Base-by-base conservation (phyloP, 2,329 filamentous ascomycete genomes). In the Cladosporium colombiae region DNA sequence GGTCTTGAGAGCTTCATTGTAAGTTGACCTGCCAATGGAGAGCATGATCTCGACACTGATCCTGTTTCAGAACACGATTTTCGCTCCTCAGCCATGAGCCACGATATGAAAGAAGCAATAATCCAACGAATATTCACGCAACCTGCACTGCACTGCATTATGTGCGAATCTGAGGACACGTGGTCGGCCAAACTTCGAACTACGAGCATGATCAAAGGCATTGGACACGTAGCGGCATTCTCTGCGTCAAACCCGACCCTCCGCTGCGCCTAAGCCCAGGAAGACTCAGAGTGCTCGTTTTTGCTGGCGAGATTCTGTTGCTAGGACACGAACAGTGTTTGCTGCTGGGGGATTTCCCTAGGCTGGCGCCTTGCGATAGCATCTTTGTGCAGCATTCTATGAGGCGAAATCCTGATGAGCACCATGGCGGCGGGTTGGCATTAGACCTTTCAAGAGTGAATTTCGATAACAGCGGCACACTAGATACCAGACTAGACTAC, bases 1-100 rank as follows among this genome's bases (percentile, higher is more conserved):
- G 87, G 85, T 7, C 77, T 96, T 65, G 91, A 95, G 71, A 88
- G 91, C 69, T 95, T 95, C 73, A 86, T 95, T 61, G 85, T 89
- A 35, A 65, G 74, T 67, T 35, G 6, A 31, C n/a, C 8, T 46
- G n/a, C 8, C 8, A 1, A 10, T 3, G 25, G 46, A 40, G 27
- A 62, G n/a, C 25, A 29, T 29, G 14, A 3, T 14, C 10, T n/a
- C 18, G 4, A 55, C 2, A 46, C 35, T 59, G 56, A 59, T 16
- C 14, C 0, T n/a, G 3, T n/a, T 1, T 23, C 37, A 59, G 56
- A 59, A 29, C 37, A 44, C 56, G 10, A 59, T 59, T 37, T 59
- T 59, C 37, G 23, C 56, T 44, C 56, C 35, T n/a, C 35, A 59
- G 37, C 27, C 56, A 7, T 59, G 56, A 59, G 56, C 40, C 13